Evolutionary conservation across 2,329 filamentous ascomycete species (phyloP).

Genomic region (Diplodia corticola): DNA sequence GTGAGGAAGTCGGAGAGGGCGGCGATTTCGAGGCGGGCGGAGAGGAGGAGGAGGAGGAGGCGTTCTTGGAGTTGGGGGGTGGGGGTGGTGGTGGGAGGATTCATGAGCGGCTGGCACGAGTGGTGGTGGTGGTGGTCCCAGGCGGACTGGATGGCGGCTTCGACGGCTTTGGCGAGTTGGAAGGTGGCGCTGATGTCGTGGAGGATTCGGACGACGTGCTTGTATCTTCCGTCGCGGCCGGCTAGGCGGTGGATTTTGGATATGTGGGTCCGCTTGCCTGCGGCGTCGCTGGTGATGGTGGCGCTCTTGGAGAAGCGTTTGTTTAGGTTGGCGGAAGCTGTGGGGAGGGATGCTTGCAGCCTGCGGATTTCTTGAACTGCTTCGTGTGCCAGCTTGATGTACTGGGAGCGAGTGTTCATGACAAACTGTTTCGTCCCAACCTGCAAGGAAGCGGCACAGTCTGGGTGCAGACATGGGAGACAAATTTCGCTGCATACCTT

Average conservation of each 20-base stretch:
- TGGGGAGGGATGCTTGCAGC: neutral
- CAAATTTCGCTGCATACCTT: neutral
- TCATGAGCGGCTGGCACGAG: too few species aligned
- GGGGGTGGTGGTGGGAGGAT: neutral
- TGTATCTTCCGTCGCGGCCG: neutral
- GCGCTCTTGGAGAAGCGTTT: neutral
- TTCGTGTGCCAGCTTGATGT: neutral
- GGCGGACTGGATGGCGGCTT: neutral
- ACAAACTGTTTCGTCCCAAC: neutral
- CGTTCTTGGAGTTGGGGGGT: neutral
- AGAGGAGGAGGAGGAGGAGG: neutral
- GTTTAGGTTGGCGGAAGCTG: neutral
- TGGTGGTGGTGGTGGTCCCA: neutral
- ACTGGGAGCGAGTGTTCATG: neutral
- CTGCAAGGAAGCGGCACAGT: neutral
- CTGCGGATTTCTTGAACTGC: neutral
- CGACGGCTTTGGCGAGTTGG: neutral
- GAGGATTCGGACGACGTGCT: neutral
- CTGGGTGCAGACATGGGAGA: neutral
- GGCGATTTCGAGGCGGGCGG: neutral
- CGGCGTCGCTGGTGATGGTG: neutral
- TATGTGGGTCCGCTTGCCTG: neutral
- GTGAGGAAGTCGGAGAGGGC: neutral
- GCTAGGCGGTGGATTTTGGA: neutral
- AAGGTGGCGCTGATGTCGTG: neutral